phyloP scores from a whole-genome alignment of 768 basidiomycete genomes.

The Termitomyces sp. region DNA sequence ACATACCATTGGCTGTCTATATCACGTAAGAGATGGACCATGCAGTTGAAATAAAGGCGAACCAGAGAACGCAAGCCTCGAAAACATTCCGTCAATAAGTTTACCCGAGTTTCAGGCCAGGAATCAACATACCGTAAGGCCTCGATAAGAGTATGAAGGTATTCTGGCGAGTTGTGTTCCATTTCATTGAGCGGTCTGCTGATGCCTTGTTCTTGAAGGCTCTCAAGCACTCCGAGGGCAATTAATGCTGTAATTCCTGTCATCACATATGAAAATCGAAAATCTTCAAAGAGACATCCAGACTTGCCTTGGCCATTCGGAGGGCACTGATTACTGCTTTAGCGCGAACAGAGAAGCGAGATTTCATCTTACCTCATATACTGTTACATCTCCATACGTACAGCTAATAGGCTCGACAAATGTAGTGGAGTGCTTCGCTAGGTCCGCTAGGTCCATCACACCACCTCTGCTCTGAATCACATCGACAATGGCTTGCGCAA shows the following conservation, averaged over 20 bases:
- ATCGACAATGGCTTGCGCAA: conserved; percentile 87
- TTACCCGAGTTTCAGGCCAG: neutral
- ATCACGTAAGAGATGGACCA: neutral
- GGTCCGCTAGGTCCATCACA: conserved; percentile 90
- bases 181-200: conserved; percentile 66
- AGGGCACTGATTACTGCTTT: conserved; percentile 53
- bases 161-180: conserved; percentile 88
- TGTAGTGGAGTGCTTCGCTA: conserved; percentile 73
- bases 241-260: conserved; percentile 85
- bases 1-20: conserved; percentile 86
- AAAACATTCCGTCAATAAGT: conserved; percentile 2
- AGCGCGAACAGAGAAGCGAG: neutral
- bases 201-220: conserved; percentile 69
- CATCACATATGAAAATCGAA: neutral
- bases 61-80: conserved; percentile 72
- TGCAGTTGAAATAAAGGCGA: conserved; percentile 10
- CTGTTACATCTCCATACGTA: conserved; percentile 80
- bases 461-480: conserved; percentile 84
- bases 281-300: neutral
- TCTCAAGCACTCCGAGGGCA: conserved; percentile 89
- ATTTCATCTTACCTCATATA: conserved; percentile 69
- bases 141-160: conserved; percentile 84
- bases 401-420: conserved; percentile 91
- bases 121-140: conserved; percentile 56
- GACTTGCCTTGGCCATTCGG: conserved; percentile 87